Percentiles rank a stretch among this genome's conserved stretches.
phyloP scores from a whole-genome alignment of 106 monocot genomes.

The Phalaenopsis aphrodite region DNA sequence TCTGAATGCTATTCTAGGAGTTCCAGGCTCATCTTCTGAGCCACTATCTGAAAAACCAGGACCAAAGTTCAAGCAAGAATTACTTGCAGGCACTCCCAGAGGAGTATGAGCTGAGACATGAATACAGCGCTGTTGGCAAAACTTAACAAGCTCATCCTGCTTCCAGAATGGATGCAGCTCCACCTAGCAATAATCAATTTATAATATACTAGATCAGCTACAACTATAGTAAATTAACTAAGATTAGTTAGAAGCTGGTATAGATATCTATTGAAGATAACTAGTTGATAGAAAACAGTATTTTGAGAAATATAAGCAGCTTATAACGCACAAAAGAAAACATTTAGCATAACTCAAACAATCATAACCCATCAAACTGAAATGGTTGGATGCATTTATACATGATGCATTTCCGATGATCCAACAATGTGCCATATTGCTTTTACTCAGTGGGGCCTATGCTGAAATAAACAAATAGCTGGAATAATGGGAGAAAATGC shows the following conservation, averaged over 20 bases:
- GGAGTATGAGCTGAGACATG: constrained; percentile 93
- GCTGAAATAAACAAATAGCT: not conserved
- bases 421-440: not conserved
- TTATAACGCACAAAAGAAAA: not conserved
- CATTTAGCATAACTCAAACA: not conserved
- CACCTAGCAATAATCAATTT: constrained; percentile 31
- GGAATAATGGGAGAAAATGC: not conserved
- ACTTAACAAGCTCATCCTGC: constrained; percentile 82
- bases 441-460: not conserved
- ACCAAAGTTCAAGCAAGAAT: constrained; percentile 15
- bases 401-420: not conserved
- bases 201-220: constrained; percentile 1
- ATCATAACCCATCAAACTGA: not conserved
- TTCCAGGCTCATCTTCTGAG: constrained; percentile 84
- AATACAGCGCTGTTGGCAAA: constrained; percentile 72
- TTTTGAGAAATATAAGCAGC: not conserved
- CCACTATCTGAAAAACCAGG: constrained; percentile 62
- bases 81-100: constrained; percentile 55
- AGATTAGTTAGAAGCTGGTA: not conserved
- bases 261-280: not conserved
- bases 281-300: not conserved
- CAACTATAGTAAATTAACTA: not conserved
- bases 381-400: not conserved
- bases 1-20: constrained; percentile 70
- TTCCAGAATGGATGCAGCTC: constrained; percentile 96